These are phyloP conservation scores for Priceomyces fermenticarens DNA, from an alignment of 805 yeast genomes.

Conservation along the genomic window DNA sequence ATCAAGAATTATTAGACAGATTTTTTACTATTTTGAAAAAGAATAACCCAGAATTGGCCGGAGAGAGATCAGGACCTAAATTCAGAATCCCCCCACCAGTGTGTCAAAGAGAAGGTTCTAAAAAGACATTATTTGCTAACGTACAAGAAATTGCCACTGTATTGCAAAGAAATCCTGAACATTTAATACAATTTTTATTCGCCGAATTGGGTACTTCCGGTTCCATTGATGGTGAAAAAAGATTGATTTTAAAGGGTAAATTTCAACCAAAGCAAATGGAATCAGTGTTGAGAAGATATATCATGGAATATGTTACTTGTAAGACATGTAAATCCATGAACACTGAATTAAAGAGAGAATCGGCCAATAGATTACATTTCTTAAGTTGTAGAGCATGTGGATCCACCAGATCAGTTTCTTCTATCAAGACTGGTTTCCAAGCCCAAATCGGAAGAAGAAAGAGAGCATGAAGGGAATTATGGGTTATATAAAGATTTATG, in stretches of 20 bases:
- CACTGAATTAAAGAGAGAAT: conserved; percentile 93
- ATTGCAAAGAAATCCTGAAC: conserved; percentile 95
- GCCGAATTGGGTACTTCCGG: conserved; percentile 99
- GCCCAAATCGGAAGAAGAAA: conserved; percentile 93
- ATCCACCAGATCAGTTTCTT: conserved; percentile 91
- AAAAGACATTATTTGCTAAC: conserved; percentile 94
- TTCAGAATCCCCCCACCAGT: conserved; percentile 97
- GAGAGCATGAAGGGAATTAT: conserved; percentile 36
- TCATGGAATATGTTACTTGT: conserved; percentile 96
- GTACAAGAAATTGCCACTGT: conserved; percentile 92
- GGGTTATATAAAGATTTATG: conserved; percentile 1
- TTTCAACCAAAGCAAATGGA: conserved; percentile 98
- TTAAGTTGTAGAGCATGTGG: conserved; percentile 98
- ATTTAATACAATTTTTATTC: conserved; percentile 91
- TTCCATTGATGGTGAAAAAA: conserved; percentile 95
- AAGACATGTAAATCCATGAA: conserved; percentile 98
- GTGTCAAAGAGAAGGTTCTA: conserved; percentile 95
- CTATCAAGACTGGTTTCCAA: conserved; percentile 99
- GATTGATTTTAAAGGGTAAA: conserved; percentile 96
- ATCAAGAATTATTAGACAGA: conserved; percentile 74
- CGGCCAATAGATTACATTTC: conserved; percentile 93
- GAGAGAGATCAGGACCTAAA: conserved; percentile 88
- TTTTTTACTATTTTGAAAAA: conserved; percentile 83
- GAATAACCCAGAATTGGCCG: conserved; percentile 97
- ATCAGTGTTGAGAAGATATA: conserved; percentile 92